phyloP scores from a whole-genome alignment of 768 basidiomycete genomes.

The Lyophyllum semitale region DNA sequence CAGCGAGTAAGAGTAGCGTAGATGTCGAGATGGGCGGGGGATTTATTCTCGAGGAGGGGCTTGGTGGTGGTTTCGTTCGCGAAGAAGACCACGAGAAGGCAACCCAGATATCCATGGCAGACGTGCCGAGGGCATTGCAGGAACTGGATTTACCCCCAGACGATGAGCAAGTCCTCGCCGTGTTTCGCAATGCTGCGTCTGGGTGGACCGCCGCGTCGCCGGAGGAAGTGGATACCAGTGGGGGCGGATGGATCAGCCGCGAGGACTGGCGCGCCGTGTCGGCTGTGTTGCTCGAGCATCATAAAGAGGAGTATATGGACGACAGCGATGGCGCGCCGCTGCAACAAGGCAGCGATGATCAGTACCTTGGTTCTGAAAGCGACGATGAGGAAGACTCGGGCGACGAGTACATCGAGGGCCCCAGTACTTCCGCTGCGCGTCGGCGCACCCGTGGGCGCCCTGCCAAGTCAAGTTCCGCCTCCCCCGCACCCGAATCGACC shows the following conservation, averaged over 20 bases:
- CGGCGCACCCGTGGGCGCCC: constrained; percentile 13
- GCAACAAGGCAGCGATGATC: constrained; percentile 23
- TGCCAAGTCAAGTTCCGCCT: constrained; percentile 7
- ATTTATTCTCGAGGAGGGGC: constrained; percentile 6
- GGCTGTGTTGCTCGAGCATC: constrained; percentile 64
- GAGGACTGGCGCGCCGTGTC: constrained; percentile 85
- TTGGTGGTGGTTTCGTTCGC: neutral
- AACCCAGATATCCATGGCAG: constrained; percentile 51
- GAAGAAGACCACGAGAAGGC: constrained; percentile 18
- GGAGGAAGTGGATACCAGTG: constrained; percentile 13
- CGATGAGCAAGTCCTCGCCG: constrained; percentile 69
- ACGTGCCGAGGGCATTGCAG: constrained; percentile 63
- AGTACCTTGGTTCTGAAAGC: constrained; percentile 15
- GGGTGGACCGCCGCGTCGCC: constrained; percentile 56
- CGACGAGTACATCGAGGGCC: constrained; percentile 34
- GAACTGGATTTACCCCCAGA: constrained; percentile 67
- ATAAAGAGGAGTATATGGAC: constrained; percentile 25
- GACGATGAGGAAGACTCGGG: constrained; percentile 24
- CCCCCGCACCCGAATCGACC: constrained; percentile 6
- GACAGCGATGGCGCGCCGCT: constrained; percentile 27
- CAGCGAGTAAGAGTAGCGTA: too few species aligned
- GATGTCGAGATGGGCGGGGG: neutral
- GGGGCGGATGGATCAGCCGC: constrained; percentile 45
- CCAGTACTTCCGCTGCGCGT: constrained; percentile 19
- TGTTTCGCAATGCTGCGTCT: constrained; percentile 74